These are phyloP conservation scores for Phytophthora citrophthora DNA, from an alignment of 352 stramenopile genomes.

Conservation along the genomic window DNA sequence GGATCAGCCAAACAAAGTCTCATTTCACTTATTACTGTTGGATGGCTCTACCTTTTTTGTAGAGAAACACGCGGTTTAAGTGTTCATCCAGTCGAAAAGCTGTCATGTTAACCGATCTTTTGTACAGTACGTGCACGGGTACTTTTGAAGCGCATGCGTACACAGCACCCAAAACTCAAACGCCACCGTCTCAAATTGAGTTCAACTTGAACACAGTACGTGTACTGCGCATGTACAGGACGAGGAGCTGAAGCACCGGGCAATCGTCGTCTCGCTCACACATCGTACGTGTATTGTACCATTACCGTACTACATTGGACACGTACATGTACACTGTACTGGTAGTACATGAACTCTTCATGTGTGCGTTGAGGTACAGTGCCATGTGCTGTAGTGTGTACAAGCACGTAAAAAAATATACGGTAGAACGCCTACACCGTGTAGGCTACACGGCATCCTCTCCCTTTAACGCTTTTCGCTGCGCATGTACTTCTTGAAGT, in stretches of 20 bases:
- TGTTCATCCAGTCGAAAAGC: not conserved
- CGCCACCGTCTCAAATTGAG: not conserved
- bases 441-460: not conserved
- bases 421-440: too few relatives aligned
- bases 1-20: too few relatives aligned
- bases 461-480: not conserved
- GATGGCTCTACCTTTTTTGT: not conserved
- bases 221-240: not conserved
- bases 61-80: not conserved
- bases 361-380: not conserved
- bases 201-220: not conserved
- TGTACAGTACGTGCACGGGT: too few relatives aligned
- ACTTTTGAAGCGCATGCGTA: too few relatives aligned
- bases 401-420: not conserved
- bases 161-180: not conserved
- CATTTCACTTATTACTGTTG: too few relatives aligned
- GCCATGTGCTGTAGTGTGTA: not conserved
- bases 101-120: not conserved
- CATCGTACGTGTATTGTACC: not conserved
- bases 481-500: too few relatives aligned
- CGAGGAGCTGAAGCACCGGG: constrained; percentile 22
- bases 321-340: too few relatives aligned
- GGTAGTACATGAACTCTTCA: too few relatives aligned
- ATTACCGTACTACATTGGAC: too few relatives aligned
- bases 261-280: constrained; percentile 9